Evolutionary conservation across 78 protist genomes (phyloP).

Genomic region (Dictyostelium citrinum): DNA sequence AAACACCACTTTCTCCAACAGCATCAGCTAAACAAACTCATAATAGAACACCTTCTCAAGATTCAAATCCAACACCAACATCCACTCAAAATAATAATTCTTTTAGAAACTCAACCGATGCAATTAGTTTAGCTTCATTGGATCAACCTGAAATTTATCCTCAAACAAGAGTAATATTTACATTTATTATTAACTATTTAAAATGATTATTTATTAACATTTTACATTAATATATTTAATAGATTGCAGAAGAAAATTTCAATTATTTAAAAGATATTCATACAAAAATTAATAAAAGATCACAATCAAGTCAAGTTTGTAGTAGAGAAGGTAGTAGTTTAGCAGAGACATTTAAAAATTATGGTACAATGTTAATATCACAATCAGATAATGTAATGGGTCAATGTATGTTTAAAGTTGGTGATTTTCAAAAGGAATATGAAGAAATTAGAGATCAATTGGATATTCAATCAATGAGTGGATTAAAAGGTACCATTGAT

Average conservation of each 20-base stretch:
- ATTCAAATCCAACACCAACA: neutral
- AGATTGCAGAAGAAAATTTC: conserved; percentile 74
- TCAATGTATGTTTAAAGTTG: conserved; percentile 67
- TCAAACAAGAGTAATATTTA: conserved; percentile 74
- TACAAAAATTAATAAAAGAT: conserved; percentile 46
- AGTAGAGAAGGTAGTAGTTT: conserved; percentile 71
- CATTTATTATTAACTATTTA: no score
- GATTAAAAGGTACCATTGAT: conserved; percentile 50
- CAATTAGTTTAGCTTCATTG: neutral
- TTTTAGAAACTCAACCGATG: neutral
- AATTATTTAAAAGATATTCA: conserved; percentile 68
- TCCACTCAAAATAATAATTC: neutral
- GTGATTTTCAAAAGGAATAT: conserved; percentile 59
- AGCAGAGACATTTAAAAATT: conserved; percentile 76
- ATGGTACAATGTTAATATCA: conserved; percentile 76
- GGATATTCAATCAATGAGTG: conserved; percentile 41
- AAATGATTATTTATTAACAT: no score
- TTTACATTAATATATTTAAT: no score
- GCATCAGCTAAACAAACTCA: conserved; percentile 10
- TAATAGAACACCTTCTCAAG: conserved; percentile 3
- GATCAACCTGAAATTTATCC: conserved; percentile 61
- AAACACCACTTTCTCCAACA: neutral
- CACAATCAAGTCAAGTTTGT: conserved; percentile 38
- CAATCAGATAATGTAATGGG: conserved; percentile 67
- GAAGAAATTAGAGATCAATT: conserved; percentile 42